Conservation (phyloP, 306 rosid species). For the Cyamopsis tetragonoloba region DNA sequence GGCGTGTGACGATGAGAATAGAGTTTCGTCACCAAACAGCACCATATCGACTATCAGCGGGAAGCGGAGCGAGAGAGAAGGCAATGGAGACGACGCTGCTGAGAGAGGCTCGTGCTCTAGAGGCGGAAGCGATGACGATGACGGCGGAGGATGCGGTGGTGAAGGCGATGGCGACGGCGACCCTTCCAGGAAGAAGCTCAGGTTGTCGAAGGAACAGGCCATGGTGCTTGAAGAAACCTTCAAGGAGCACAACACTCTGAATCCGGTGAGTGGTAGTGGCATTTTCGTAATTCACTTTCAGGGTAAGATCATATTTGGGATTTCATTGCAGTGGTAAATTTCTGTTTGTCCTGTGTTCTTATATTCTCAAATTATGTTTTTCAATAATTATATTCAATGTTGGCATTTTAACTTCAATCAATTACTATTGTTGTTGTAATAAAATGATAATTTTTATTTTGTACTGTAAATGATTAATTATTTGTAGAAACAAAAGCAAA, state of each 20-base stretch:
- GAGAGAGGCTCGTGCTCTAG: slow-evolving; percentile 67
- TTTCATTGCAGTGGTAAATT: not conserved
- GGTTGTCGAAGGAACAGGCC: slow-evolving; percentile 83
- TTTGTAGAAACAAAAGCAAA: slow-evolving; percentile 87
- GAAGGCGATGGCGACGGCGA: slow-evolving; percentile 53
- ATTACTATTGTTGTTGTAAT: not conserved
- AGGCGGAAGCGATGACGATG: slow-evolving; percentile 63
- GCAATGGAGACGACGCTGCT: slow-evolving; percentile 45
- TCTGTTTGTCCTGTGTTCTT: not conserved
- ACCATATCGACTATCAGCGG: slow-evolving; percentile 82
- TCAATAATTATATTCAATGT: not conserved
- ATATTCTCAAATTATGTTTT: not conserved
- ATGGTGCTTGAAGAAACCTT: slow-evolving; percentile 76
- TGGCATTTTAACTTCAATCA: not conserved
- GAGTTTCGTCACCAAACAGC: slow-evolving; percentile 87
- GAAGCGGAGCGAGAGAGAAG: slow-evolving; percentile 73
- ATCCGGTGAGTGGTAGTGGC: slow-evolving; percentile 54
- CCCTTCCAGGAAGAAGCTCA: slow-evolving; percentile 68
- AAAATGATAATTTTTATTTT: no score
- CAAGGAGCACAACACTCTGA: slow-evolving; percentile 81
- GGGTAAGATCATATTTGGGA: not conserved
- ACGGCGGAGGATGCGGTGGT: slow-evolving; percentile 39
- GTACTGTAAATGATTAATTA: no score
- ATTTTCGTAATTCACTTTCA: not conserved
- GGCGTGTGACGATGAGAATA: slow-evolving; percentile 59